These are phyloP conservation scores for Hyphochytrium catenoides DNA, from an alignment of 352 stramenopile species.

Conservation along the genomic window DNA sequence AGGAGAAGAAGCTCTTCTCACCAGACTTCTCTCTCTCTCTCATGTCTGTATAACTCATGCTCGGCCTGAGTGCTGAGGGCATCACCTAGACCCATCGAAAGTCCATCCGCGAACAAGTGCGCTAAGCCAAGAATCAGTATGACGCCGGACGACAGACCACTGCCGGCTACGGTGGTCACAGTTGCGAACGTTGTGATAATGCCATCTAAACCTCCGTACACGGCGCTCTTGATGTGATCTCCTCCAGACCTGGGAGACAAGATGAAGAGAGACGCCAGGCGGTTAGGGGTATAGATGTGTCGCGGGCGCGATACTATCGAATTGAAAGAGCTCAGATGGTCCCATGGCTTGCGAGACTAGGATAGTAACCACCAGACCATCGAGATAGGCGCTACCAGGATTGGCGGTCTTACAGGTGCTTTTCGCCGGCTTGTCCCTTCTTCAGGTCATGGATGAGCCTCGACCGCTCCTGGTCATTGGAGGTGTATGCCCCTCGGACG, in stretches of 20 bases:
- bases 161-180: constrained; percentile 74
- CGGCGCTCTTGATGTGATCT: constrained; percentile 53
- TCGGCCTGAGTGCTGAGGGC: constrained; percentile 78
- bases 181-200: constrained; percentile 90
- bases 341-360: too few relatives aligned
- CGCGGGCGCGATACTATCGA: too few relatives aligned
- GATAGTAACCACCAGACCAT: too few relatives aligned
- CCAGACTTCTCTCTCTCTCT: constrained; percentile 72
- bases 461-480: too few relatives aligned
- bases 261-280: too few relatives aligned
- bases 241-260: too few relatives aligned
- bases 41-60: constrained; percentile 74
- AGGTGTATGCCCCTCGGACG: too few relatives aligned
- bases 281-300: too few relatives aligned
- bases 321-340: too few relatives aligned
- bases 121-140: constrained; percentile 84
- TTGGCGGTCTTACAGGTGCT: constrained; percentile 35
- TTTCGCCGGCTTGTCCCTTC: constrained; percentile 26
- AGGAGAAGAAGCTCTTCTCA: too few relatives aligned
- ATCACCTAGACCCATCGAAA: constrained; percentile 84
- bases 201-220: constrained; percentile 86
- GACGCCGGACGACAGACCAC: constrained; percentile 50
- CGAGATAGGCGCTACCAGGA: too few relatives aligned
- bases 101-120: constrained; percentile 79
- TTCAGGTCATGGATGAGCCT: too few relatives aligned